Percentiles rank a stretch among this genome's conserved stretches.
Conservation (phyloP, 2,329 filamentous ascomycete species). For the Colletotrichum sp. region DNA sequence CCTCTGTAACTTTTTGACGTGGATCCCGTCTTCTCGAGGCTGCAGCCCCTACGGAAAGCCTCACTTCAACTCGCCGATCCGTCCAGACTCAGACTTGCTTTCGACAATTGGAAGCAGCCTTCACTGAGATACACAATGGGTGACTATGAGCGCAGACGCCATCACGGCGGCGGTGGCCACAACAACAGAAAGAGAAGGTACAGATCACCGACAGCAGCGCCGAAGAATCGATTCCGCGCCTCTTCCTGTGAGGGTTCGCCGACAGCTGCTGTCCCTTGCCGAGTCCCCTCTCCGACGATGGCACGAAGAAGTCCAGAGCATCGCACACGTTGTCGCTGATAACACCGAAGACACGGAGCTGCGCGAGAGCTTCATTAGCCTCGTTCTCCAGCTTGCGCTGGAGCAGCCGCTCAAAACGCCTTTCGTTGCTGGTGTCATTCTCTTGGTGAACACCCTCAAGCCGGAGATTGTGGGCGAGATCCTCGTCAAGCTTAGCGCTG, state of each 20-base stretch:
- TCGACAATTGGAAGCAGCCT: not conserved
- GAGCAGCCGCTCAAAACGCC: conserved; percentile 99
- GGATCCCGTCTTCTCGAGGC: conserved; percentile 4
- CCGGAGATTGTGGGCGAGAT: conserved; percentile 76
- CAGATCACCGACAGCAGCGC: conserved; percentile 70
- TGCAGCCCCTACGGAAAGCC: not conserved
- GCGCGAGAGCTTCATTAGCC: conserved; percentile 72
- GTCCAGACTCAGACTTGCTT: not conserved
- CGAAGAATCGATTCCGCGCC: conserved; percentile 76
- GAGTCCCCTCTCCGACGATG: conserved; percentile 81
- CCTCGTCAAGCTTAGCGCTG: conserved; percentile 64
- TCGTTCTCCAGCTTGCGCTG: conserved; percentile 76
- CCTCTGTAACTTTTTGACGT: conserved; percentile 16
- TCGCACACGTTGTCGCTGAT: conserved; percentile 79
- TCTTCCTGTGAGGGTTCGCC: conserved; percentile 73
- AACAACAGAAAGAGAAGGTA: conserved; percentile 79
- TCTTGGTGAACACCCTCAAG: conserved; percentile 80
- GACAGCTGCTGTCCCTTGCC: conserved; percentile 79
- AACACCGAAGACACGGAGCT: conserved; percentile 87
- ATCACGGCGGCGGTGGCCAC: conserved; percentile 51
- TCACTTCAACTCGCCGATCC: not conserved
- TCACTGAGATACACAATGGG: conserved; percentile 45
- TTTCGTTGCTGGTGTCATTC: conserved; percentile 83
- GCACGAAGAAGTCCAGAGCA: conserved; percentile 77
- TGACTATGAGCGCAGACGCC: conserved; percentile 63